phyloP scores from a whole-genome alignment of 108 stramenopile species.

The Discostella stelligeroides region DNA sequence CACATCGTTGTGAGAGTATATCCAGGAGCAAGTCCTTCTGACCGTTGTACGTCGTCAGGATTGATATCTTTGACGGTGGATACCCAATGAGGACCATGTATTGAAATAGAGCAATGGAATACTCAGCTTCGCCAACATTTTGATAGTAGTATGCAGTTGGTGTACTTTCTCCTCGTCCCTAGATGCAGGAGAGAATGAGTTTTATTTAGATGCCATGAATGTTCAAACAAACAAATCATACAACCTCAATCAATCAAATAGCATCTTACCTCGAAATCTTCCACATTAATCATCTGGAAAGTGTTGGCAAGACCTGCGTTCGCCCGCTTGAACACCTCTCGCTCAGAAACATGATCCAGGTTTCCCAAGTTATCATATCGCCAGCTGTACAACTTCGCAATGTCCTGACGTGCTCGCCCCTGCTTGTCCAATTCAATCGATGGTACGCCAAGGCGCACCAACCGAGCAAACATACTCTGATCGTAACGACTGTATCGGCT shows the following conservation, averaged over 20 bases:
- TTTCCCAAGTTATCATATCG: constrained; percentile 90
- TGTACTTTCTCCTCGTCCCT: constrained; percentile 81
- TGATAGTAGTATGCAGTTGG: constrained; percentile 95
- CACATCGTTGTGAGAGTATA: constrained; percentile 87
- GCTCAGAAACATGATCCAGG: constrained; percentile 70
- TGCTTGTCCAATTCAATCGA: constrained; percentile 90
- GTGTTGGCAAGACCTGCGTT: constrained; percentile 93
- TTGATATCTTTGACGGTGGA: constrained; percentile 88
- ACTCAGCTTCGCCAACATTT: constrained; percentile 99
- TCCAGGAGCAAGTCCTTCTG: constrained; percentile 93
- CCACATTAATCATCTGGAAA: constrained; percentile 92
- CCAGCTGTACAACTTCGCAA: constrained; percentile 91
- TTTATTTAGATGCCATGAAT: no score
- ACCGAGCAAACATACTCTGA: constrained; percentile 93
- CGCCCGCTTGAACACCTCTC: constrained; percentile 62
- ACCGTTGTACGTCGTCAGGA: constrained; percentile 98
- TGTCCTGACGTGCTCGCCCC: constrained; percentile 91
- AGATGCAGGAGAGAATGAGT: constrained; percentile 4
- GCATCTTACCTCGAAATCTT: constrained; percentile 78
- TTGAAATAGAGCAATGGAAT: constrained; percentile 94
- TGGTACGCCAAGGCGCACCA: constrained; percentile 90
- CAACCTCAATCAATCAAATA: not conserved
- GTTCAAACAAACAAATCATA: not conserved
- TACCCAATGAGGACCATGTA: constrained; percentile 99
- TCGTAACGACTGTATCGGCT: constrained; percentile 87